Conservation (phyloP, 2,329 filamentous ascomycete species). For the Trichoderma arundinaceum region DNA sequence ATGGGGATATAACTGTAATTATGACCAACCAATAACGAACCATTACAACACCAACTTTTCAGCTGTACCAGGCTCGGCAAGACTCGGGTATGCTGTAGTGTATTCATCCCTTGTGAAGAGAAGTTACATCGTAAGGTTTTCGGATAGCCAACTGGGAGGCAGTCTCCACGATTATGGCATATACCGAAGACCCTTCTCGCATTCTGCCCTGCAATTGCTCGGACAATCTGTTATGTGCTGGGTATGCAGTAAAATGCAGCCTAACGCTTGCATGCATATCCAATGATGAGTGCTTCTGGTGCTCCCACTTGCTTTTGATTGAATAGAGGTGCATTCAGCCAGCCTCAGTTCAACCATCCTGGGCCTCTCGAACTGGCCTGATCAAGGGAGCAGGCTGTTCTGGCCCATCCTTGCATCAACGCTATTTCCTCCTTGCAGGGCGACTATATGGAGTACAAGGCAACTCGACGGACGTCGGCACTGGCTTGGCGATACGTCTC, state of each 20-base stretch:
- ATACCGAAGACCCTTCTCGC: slow-evolving; percentile 12
- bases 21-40: background rate
- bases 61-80: background rate
- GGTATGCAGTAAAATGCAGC: background rate
- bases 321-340: background rate
- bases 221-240: background rate
- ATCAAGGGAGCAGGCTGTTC: background rate
- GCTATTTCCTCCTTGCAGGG: slow-evolving; percentile 10
- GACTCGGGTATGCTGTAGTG: background rate
- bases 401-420: background rate
- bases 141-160: background rate
- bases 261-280: background rate
- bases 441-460: background rate
- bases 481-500: background rate
- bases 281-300: background rate
- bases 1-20: background rate
- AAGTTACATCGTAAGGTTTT: background rate
- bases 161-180: background rate
- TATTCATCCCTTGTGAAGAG: background rate
- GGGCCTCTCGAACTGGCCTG: background rate
- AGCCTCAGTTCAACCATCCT: background rate
- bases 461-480: slow-evolving; percentile 7
- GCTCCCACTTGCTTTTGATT: background rate
- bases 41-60: background rate
- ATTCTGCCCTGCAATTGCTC: background rate